Base-by-base conservation (phyloP, 805 yeast species). In the Ogataea pini region DNA sequence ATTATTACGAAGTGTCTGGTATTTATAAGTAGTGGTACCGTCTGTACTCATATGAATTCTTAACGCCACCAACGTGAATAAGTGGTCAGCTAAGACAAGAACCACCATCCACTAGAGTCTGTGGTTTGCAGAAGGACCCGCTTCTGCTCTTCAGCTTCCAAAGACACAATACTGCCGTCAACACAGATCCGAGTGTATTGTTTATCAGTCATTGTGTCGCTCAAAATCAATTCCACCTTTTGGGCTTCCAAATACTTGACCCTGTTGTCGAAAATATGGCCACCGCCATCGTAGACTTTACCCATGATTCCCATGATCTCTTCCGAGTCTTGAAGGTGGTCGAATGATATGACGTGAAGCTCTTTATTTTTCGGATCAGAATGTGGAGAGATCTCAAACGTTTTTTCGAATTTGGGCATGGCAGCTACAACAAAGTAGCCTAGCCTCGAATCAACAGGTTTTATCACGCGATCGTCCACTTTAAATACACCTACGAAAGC, bases 401-500 rank as follows among this genome's bases (percentile, higher is more conserved):
- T 74, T 5, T 80, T 72, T 62, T 86, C 94, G 47, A 86, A 78
- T 37, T 71, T 67, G 25, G 76, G 65, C 4, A 83, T 74, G 1
- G 81, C 72, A 0, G 89, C 78, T 25, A 82, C 62, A 16, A 85
- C 65, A 56, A 84, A 76, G 60, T 86, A 86, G 5, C 85, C 79
- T 57, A 81, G 79, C 0, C 77, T 75, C 0, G 77, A 76, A 1
- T 55, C 59, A 2, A 51, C 33, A 7, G 42, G 39, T 13, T 48
- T 51, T 13, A 52, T 41, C 9, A 43, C 48, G 1, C 39, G 14
- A 12, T 41, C 49, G 31, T 49, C 59, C 13, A 40, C 33, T 4
- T 18, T 31, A 19, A 40, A 34, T 13, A 41, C 48, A 1, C 86
- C 89, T 8, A 67, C 58, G 61, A 83, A 86, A 16, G 54, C 58